These are phyloP conservation scores for Tulasnella sp. DNA, from an alignment of 768 basidiomycete genomes.

Conservation along the genomic window DNA sequence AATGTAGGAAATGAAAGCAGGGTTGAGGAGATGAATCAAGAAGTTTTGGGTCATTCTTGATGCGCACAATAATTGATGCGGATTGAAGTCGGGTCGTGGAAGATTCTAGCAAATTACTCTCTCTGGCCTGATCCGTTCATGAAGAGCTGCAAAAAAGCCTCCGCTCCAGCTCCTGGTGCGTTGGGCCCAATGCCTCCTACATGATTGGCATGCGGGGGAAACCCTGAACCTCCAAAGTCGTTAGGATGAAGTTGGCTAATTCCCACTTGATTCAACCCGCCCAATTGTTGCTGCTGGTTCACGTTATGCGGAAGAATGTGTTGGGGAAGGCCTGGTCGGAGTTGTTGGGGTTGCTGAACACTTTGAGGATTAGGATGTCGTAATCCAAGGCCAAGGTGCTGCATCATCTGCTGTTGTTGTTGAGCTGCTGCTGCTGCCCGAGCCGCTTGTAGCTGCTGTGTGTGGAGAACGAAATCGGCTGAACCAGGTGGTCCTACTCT, in stretches of 20 bases:
- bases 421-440: neutral
- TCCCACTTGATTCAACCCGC: neutral
- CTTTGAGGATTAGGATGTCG: neutral
- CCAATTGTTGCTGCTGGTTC: neutral
- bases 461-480: slow-evolving; percentile 1
- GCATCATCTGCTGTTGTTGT: slow-evolving; percentile 10
- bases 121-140: neutral
- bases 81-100: too few species aligned
- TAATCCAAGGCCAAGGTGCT: slow-evolving; percentile 5
- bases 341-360: neutral
- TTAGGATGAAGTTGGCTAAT: too few species aligned
- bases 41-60: neutral
- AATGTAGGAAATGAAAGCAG: neutral
- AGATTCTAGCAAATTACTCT: neutral
- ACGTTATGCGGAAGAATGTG: neutral
- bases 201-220: too few species aligned
- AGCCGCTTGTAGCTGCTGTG: neutral
- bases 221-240: too few species aligned
- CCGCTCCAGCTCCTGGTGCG: too few species aligned
- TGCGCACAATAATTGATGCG: too few species aligned
- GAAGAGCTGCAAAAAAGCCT: slow-evolving; percentile 11
- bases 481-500: slow-evolving; percentile 5
- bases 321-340: neutral
- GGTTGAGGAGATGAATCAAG: neutral
- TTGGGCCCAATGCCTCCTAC: too few species aligned